Percentiles rank a stretch among this genome's conserved stretches.
Conservation (phyloP, 2,329 filamentous ascomycete species). For the Trichoderma guizhouense region DNA sequence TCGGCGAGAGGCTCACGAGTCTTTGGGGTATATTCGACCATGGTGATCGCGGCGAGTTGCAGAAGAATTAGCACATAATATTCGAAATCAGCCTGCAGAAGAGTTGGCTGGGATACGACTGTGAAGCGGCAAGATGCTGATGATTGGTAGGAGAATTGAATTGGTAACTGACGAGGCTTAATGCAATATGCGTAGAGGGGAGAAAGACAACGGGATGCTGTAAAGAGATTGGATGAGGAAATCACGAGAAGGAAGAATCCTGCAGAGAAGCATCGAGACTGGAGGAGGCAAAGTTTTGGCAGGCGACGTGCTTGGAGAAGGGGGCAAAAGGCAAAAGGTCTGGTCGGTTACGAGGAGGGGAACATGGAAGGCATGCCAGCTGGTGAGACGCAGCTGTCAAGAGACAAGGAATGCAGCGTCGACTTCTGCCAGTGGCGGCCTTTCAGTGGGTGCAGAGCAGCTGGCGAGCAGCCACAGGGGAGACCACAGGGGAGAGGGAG, state of each 20-base stretch:
- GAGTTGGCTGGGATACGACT: neutral
- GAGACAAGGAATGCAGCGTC: conserved; percentile 24
- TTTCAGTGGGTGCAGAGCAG: neutral
- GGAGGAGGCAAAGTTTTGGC: conserved; percentile 10
- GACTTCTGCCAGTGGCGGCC: conserved; percentile 19
- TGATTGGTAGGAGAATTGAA: conserved; percentile 13
- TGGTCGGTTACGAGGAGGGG: neutral
- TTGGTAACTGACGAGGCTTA: conserved; percentile 8
- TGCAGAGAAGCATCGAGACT: neutral
- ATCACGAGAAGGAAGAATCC: conserved; percentile 3
- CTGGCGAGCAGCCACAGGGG: conserved; percentile 2
- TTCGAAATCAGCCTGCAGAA: conserved; percentile 19
- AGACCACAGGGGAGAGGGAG: conserved; percentile 1
- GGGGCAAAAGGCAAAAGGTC: neutral
- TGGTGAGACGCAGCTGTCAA: conserved; percentile 3
- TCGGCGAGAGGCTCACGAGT: conserved; percentile 45
- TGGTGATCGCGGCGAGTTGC: conserved; percentile 23
- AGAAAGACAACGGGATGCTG: neutral
- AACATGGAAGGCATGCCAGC: conserved; percentile 14
- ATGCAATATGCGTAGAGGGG: neutral
- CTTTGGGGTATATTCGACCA: conserved; percentile 33
- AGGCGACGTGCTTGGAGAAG: conserved; percentile 12
- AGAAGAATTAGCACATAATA: conserved; percentile 37
- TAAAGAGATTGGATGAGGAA: neutral
- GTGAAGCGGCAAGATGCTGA: conserved; percentile 6